These are phyloP conservation scores for Mycena filopes DNA, from an alignment of 768 basidiomycete species.

Conservation along the genomic window DNA sequence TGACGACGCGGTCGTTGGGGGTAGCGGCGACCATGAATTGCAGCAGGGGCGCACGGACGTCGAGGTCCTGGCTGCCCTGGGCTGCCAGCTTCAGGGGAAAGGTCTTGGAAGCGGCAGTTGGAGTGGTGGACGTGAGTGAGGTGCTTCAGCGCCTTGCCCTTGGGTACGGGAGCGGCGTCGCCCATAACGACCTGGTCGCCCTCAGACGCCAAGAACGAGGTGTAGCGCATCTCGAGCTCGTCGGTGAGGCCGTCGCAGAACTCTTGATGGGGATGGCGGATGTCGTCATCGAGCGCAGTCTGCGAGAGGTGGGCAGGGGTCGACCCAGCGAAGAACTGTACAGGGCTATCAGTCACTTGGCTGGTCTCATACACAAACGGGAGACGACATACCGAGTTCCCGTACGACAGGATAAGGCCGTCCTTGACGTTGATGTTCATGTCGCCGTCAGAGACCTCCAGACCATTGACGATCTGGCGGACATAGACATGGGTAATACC, in stretches of 20 bases:
- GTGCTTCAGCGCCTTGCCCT: conserved; percentile 36
- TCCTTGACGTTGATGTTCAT: conserved; percentile 93
- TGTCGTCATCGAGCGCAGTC: conserved; percentile 43
- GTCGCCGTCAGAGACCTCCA: conserved; percentile 91
- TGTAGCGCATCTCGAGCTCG: conserved; percentile 46
- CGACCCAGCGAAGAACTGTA: conserved; percentile 81
- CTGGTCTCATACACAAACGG: neutral
- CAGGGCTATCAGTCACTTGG: neutral
- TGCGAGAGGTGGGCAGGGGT: conserved; percentile 50
- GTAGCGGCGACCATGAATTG: conserved; percentile 85
- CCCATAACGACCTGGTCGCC: conserved; percentile 51
- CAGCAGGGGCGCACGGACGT: conserved; percentile 69
- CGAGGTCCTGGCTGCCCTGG: conserved; percentile 41
- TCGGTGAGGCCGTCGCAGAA: conserved; percentile 59
- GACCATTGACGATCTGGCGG: conserved; percentile 83
- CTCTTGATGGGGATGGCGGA: conserved; percentile 61
- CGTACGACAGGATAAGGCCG: conserved; percentile 85
- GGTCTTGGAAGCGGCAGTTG: conserved; percentile 65
- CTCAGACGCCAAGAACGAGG: conserved; percentile 41
- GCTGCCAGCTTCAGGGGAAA: conserved; percentile 51
- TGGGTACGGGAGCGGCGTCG: conserved; percentile 13
- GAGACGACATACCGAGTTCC: conserved; percentile 74
- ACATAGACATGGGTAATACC: conserved; percentile 93
- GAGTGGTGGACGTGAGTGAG: conserved; percentile 61
- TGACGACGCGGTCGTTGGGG: conserved; percentile 57